Evolutionary conservation across 345 rosid species (phyloP).

Genomic region (Zanthoxylum bungeanum): DNA sequence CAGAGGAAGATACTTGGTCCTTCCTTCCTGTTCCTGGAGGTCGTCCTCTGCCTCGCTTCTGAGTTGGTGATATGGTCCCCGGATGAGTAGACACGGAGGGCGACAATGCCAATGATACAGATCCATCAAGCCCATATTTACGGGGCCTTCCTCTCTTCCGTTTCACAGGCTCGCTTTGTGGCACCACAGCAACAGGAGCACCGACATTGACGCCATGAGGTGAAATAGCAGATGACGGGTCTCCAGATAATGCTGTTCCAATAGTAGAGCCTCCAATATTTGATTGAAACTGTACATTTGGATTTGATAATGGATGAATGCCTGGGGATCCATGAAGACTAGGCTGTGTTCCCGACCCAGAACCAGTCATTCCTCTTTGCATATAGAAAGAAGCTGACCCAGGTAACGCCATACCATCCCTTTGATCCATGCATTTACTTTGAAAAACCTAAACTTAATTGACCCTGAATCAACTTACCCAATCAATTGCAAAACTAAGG

Average conservation of each 20-base stretch:
- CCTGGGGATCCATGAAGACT: slow-evolving; percentile 62
- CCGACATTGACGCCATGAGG: slow-evolving; percentile 57
- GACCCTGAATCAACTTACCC: slow-evolving; percentile 25
- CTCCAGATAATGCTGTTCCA: slow-evolving; percentile 48
- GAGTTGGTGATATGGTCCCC: slow-evolving; percentile 48
- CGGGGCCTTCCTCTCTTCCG: slow-evolving; percentile 92
- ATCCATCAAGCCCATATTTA: slow-evolving; percentile 76
- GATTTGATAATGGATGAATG: slow-evolving; percentile 45
- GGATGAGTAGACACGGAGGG: slow-evolving; percentile 61
- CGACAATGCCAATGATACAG: slow-evolving; percentile 76
- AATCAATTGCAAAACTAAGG: slow-evolving; percentile 10
- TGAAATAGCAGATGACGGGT: slow-evolving; percentile 48
- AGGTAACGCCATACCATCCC: slow-evolving; percentile 73
- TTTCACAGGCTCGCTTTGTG: slow-evolving; percentile 52
- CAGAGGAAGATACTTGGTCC: slow-evolving; percentile 62
- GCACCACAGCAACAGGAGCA: slow-evolving; percentile 36
- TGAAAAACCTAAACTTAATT: slow-evolving; percentile 22
- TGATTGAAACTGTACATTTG: slow-evolving; percentile 57
- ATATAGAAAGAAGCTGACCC: slow-evolving; percentile 80
- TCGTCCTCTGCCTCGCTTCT: slow-evolving; percentile 89
- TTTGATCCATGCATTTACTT: slow-evolving; percentile 94
- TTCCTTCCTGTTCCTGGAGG: slow-evolving; percentile 92
- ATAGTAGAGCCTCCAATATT: slow-evolving; percentile 46
- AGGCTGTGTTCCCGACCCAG: slow-evolving; percentile 59
- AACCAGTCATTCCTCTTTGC: slow-evolving; percentile 69